Base-by-base conservation (phyloP, 371 early-diverging fungal genomes). In the Lichtheimia corymbifera region DNA sequence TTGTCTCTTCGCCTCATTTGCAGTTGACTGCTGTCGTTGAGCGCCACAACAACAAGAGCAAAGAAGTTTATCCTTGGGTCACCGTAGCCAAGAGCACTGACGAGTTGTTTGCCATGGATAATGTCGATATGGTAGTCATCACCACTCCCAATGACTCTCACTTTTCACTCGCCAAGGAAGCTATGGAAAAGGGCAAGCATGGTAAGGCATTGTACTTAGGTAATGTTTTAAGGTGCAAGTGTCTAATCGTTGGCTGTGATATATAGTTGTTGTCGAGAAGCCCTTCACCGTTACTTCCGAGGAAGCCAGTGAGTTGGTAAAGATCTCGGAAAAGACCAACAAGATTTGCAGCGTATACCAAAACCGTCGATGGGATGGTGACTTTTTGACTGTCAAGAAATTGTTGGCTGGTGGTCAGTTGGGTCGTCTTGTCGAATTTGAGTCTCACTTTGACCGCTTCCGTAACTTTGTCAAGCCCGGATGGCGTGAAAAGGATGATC, bases 341-440 rank as follows among this genome's bases (percentile, higher is more conserved):
- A 76, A 71, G 51, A 67, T 91, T 30, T 83, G 89, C 64, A 86
- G 88, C 53, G 86, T 88, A 18, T 92, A 87, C 67, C 93, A 92
- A 52, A 92, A 92, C 72, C 80, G 91, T 50, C 85, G 90, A 51
- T 92, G 87, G 87, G 93, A 92, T 71, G 90, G 89, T 55, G 93
- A 92, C 73, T 92, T 91, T 71, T 71, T 88, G 61, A 91, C 91
- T 0, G 79, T 89, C 42, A 80, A 85, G 59, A 77, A 84, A 40
- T 67, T 92, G 18, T 66, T 91, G 11, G 69, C 67, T 6, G 65
- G 69, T 3, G 71, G 70, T 11, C 78, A 80, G 5, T 66, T 91
- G 45, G 92, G 92, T 25, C 76, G 85, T 55, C 66, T 92, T 1
- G 90, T 90, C 12, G 88, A 87, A 67, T 81, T 85, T 41, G 91